Base-by-base conservation (phyloP, 176 grass and related monocot species). In the Poa pratensis region DNA sequence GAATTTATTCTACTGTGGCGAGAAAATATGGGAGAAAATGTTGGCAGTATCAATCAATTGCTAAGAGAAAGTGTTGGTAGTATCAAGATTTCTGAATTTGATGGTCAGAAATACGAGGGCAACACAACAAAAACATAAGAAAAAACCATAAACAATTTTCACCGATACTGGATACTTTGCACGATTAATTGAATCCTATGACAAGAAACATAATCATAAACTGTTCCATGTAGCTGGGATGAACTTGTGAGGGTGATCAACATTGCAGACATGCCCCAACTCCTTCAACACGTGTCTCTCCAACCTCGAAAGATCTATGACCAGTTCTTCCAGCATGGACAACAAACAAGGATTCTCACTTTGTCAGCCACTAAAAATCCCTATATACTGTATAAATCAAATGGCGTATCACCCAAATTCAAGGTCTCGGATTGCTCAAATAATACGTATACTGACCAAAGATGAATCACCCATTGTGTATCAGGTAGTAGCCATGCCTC, bases 181-280 rank as follows among this genome's bases (percentile, higher is more conserved):
- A 42, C 6, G 6, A 42, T 42, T 42, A 77, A 78, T 12, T 37
- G 5, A 78, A 78, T 5, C 20, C 6, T 37, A 43, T 27, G 13
- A 86, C 79, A 8, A 90, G 74, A 30, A 30, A 30, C 28, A 30
- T 30, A 30, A 30, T 30, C 28, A 30, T 30, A 30, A 30, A 30
- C 28, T 30, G 76, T 88, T 94, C 88, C 92, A 94, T 6, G 17
- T 90, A 91, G 19, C 80, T 94, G 75, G 86, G 35, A 90, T 90
- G 50, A 90, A 90, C 27, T 94, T 90, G 72, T 94, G 86, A 81
- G 82, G 86, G 76, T 91, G 83, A 32, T 89, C 80, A 46, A 89
- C 83, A 53, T 94, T 86, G 62, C 86, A 91, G 78, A 91, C 68
- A 52, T 85, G 91, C 9, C 83, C 86, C 80, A 63, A 0, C 27